These are phyloP conservation scores for Aureobasidium melanogenum DNA, from an alignment of 2,329 filamentous ascomycete genomes.

Conservation along the genomic window DNA sequence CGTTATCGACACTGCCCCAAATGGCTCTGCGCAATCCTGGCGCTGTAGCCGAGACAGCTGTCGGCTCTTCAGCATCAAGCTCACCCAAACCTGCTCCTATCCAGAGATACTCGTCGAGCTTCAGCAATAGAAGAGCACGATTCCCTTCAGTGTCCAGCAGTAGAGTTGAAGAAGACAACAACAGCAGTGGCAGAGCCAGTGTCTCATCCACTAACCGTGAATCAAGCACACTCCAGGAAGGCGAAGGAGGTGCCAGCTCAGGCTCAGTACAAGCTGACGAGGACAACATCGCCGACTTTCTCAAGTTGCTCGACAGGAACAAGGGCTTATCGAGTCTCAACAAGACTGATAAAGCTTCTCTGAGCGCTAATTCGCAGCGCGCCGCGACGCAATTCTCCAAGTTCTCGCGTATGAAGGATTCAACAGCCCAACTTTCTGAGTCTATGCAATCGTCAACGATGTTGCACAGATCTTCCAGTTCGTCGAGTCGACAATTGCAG, in stretches of 20 bases:
- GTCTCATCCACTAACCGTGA: constrained; percentile 61
- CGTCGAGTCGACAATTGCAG: constrained; percentile 64
- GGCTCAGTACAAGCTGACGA: constrained; percentile 70
- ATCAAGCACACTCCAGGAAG: constrained; percentile 67
- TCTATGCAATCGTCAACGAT: constrained; percentile 87
- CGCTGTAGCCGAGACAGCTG: constrained; percentile 46
- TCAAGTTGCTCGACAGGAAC: constrained; percentile 78
- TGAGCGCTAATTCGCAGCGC: constrained; percentile 55
- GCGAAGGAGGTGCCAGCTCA: constrained; percentile 45
- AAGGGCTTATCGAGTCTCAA: constrained; percentile 81
- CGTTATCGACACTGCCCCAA: constrained; percentile 66
- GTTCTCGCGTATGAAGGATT: constrained; percentile 83
- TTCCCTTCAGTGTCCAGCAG: constrained; percentile 68
- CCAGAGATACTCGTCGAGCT: constrained; percentile 89
- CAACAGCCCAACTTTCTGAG: constrained; percentile 79
- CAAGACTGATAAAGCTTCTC: constrained; percentile 43
- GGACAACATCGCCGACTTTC: constrained; percentile 86
- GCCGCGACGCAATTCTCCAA: constrained; percentile 73
- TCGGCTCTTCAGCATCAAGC: constrained; percentile 58
- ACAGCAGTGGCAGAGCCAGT: constrained; percentile 73
- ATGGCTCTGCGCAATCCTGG: constrained; percentile 61
- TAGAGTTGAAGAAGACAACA: constrained; percentile 63
- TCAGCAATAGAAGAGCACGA: constrained; percentile 72
- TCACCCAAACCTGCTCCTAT: constrained; percentile 72
- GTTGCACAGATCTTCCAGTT: constrained; percentile 71